Conservation (phyloP, 148 eudicot species). For the Amaranthus palmeri region DNA sequence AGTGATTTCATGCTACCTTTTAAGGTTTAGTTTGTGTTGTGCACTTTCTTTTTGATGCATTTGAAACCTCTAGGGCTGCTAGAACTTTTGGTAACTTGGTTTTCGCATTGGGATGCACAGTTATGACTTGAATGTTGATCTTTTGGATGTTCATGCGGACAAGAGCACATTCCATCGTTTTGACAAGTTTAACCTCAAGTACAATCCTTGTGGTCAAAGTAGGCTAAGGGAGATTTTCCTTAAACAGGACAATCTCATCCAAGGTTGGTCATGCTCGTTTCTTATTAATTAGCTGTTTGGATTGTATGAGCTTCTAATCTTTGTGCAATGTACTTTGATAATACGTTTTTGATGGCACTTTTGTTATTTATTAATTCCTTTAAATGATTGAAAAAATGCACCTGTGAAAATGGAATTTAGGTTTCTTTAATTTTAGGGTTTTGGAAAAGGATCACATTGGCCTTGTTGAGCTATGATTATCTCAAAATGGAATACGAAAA, state of each 20-base stretch:
- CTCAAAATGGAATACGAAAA: too few species aligned
- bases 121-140: constrained; percentile 96
- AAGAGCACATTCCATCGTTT: constrained; percentile 99
- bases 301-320: not conserved
- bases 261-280: constrained; percentile 51
- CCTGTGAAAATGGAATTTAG: not conserved
- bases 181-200: constrained; percentile 97
- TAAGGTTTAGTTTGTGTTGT: too few species aligned
- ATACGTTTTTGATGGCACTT: too few species aligned
- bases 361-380: too few species aligned
- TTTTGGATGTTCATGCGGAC: constrained; percentile 98
- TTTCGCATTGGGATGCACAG: constrained; percentile 29
- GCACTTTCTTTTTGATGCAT: not conserved
- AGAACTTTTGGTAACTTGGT: not conserved
- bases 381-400: too few species aligned
- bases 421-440: not conserved
- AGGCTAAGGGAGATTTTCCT: constrained; percentile 96
- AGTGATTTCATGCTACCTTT: not conserved
- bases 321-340: not conserved
- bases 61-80: constrained; percentile 1
- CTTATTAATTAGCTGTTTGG: not conserved
- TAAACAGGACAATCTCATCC: constrained; percentile 97
- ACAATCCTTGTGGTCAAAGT: constrained; percentile 99
- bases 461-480: too few species aligned
- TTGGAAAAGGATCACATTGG: too few species aligned